Evolutionary conservation across 371 early-diverging fungal genomes (phyloP).

Genomic region (Apophysomyces sp.): DNA sequence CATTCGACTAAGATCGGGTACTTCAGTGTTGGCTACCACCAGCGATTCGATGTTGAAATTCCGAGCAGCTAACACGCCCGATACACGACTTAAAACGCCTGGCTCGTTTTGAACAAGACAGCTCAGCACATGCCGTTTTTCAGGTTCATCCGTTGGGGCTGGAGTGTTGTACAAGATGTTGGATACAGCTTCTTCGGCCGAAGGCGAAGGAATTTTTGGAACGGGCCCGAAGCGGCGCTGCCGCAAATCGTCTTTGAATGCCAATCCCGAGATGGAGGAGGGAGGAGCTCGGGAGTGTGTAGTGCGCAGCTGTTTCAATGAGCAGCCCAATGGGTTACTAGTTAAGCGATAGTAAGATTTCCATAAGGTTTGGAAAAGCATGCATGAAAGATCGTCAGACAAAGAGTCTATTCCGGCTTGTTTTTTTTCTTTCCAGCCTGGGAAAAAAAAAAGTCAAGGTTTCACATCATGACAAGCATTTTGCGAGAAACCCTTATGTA

Average conservation of each 20-base stretch:
- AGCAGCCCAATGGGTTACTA: background rate
- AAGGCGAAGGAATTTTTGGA: conserved; percentile 36
- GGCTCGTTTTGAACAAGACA: conserved; percentile 96
- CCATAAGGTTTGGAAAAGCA: background rate
- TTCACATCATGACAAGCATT: no score
- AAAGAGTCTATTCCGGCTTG: background rate
- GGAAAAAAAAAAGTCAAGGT: background rate
- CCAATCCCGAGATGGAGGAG: conserved; percentile 57
- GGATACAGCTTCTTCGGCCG: conserved; percentile 84
- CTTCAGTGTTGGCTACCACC: conserved; percentile 94
- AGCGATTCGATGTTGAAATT: conserved; percentile 97
- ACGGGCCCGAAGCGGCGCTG: conserved; percentile 56
- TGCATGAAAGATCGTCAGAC: background rate
- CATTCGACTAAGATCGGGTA: conserved; percentile 91
- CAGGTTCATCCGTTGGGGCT: conserved; percentile 44
- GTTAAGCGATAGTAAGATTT: background rate
- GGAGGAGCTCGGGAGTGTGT: background rate
- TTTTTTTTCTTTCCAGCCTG: background rate
- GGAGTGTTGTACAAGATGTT: conserved; percentile 95
- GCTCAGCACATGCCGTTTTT: conserved; percentile 85
- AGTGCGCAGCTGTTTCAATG: background rate
- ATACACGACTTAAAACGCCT: conserved; percentile 91
- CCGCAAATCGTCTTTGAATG: conserved; percentile 56
- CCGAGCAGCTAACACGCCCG: conserved; percentile 93
- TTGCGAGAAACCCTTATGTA: no score